These are phyloP conservation scores for Thielaviopsis punctulata DNA, from an alignment of 2,329 filamentous ascomycete genomes.

Conservation along the genomic window DNA sequence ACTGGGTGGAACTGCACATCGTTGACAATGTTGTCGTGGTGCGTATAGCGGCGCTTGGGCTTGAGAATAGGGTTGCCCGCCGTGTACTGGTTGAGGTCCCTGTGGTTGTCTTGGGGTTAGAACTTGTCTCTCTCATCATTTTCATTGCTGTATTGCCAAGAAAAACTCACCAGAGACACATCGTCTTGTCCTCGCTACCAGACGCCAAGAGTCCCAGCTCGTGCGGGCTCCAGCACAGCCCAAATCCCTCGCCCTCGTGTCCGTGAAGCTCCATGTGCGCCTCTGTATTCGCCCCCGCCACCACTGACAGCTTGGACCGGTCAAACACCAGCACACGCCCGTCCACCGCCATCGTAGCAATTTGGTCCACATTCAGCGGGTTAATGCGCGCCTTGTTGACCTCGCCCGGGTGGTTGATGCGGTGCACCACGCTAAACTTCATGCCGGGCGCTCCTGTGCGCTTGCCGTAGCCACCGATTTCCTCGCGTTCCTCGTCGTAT, in stretches of 20 bases:
- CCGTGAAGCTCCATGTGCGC: slow-evolving; percentile 74
- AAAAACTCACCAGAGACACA: slow-evolving; percentile 57
- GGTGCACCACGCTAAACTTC: slow-evolving; percentile 84
- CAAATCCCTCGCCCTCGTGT: slow-evolving; percentile 80
- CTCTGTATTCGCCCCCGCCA: slow-evolving; percentile 56
- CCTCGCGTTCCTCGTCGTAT: slow-evolving; percentile 80
- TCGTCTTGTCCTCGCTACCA: slow-evolving; percentile 81
- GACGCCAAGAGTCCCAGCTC: slow-evolving; percentile 67
- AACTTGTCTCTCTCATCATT: not conserved
- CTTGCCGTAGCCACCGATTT: slow-evolving; percentile 84
- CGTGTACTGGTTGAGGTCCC: slow-evolving; percentile 65
- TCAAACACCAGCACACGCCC: slow-evolving; percentile 86
- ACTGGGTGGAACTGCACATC: slow-evolving; percentile 91
- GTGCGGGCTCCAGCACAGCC: slow-evolving; percentile 81
- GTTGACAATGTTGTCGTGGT: slow-evolving; percentile 84
- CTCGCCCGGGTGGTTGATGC: slow-evolving; percentile 89
- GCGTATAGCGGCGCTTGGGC: slow-evolving; percentile 60
- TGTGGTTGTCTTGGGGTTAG: slow-evolving; percentile 19
- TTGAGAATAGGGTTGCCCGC: slow-evolving; percentile 52
- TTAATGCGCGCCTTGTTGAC: slow-evolving; percentile 98
- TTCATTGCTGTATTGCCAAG: not conserved
- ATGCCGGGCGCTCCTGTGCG: slow-evolving; percentile 52
- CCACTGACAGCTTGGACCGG: slow-evolving; percentile 75
- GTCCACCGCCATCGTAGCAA: slow-evolving; percentile 81
- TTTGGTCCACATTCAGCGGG: slow-evolving; percentile 91